A percentile compares a stretch with the other conserved stretches of the same genome.
phyloP scores from a whole-genome alignment of 1,139 yeast genomes.

The Pneumocystis canis region DNA sequence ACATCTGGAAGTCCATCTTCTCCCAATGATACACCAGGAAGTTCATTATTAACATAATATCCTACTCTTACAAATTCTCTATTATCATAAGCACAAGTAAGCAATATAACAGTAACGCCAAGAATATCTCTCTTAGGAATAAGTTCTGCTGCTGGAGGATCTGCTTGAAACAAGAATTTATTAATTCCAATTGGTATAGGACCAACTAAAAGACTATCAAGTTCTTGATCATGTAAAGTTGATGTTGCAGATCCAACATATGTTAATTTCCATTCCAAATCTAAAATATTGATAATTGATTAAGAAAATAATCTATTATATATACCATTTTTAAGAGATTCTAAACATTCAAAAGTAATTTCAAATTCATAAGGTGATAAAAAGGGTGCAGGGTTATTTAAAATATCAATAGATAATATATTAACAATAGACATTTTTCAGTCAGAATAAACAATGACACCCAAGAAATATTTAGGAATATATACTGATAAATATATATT shows the following conservation, averaged over 20 bases:
- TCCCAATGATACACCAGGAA: conserved; percentile 34
- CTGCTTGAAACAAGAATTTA: conserved; percentile 83
- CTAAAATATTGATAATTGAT: conserved; percentile 23
- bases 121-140: conserved; percentile 93
- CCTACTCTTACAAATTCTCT: conserved; percentile 95
- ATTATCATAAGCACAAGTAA: conserved; percentile 85
- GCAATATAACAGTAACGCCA: conserved; percentile 79
- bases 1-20: background rate
- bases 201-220: conserved; percentile 88
- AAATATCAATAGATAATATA: conserved; percentile 73
- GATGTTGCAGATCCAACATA: conserved; percentile 93
- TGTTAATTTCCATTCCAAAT: conserved; percentile 91
- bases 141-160: conserved; percentile 89
- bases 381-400: conserved; percentile 90
- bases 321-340: conserved; percentile 39
- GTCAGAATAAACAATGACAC: background rate
- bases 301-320: background rate
- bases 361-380: conserved; percentile 90
- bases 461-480: background rate
- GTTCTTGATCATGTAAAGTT: conserved; percentile 69
- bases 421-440: conserved; percentile 78
- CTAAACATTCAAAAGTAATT: conserved; percentile 91
- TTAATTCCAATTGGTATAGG: conserved; percentile 97
- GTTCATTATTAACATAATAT: conserved; percentile 91
- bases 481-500: background rate